Base-by-base conservation (phyloP, 192 early-diverging fungal genomes). In the Coemansia sp. region DNA sequence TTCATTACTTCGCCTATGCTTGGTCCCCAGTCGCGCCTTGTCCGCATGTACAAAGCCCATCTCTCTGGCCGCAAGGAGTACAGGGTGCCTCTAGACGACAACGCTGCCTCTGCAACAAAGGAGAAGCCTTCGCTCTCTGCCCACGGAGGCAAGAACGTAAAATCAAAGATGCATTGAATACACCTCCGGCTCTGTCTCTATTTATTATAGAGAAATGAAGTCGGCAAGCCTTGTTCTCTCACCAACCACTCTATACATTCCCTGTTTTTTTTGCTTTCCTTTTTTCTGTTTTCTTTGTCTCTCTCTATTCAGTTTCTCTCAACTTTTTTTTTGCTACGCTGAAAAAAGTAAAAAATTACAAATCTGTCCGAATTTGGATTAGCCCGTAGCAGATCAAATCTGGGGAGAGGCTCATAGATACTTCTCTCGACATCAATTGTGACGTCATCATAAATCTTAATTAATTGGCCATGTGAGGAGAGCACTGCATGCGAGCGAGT, bases 1-100 rank as follows among this genome's bases (percentile, higher is more conserved):
- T 97, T 97, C 65, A 89, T 95, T 49, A 75, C 84, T 20, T 74
- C 88, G 47, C 75, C 81, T 18, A 82, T 85, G 60, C 82, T 91
- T 52, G 91, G 90, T 25, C 92, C 93, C 25, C 91, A 93, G 80
- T 83, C 86, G 30, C 90, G 92, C 32, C 85, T 91, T 18, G 83
- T 84, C 13, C 85, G 92, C 52, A 67, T 75, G 30, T 84, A 88
- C 58, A 83, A 88, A 49, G 86, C 88, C 30, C 89, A 91, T 64
- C 83, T 83, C 54, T 66, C 82, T 32, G 92, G 89, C 0, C 89
- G 92, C 29, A 73, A 78, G 70, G 78, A 85, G 58, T 82, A 89
- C 67, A 58, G 42, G 46, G 62, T 72, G 29, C 70, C 67, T 10
- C 39, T 42, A 42, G 39, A 42, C 39, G 39, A 42, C 3, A 13